phyloP scores from a whole-genome alignment of 2,329 filamentous ascomycete genomes.

The Trematosphaeria pertusa region DNA sequence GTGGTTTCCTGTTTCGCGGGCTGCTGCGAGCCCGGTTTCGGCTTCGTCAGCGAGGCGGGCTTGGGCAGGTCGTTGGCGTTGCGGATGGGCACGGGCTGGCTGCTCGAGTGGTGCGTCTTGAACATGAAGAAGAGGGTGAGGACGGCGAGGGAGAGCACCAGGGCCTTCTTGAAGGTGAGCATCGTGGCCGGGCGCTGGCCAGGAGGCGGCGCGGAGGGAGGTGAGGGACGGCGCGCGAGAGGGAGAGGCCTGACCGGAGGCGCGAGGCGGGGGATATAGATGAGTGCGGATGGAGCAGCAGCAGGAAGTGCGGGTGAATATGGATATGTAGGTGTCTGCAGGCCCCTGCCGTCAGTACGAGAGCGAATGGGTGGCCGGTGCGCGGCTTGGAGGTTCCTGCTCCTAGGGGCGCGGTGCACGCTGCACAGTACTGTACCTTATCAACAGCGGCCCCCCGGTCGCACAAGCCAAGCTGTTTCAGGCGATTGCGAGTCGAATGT shows the following conservation, averaged over 20 bases:
- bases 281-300: background rate
- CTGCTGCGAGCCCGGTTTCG: constrained; percentile 24
- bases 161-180: constrained; percentile 79
- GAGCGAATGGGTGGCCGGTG: too few relatives aligned
- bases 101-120: constrained; percentile 62
- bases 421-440: constrained; percentile 1
- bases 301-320: background rate
- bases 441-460: background rate
- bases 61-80: constrained; percentile 46
- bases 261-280: constrained; percentile 8
- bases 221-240: too few relatives aligned
- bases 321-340: background rate
- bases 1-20: constrained; percentile 27
- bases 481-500: constrained; percentile 7
- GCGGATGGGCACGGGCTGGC: constrained; percentile 37
- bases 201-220: constrained; percentile 5
- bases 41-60: constrained; percentile 41
- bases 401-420: too few relatives aligned
- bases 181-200: constrained; percentile 56
- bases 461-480: constrained; percentile 7
- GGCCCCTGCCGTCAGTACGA: constrained; percentile 10
- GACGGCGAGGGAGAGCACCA: constrained; percentile 73
- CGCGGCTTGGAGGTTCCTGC: too few relatives aligned
- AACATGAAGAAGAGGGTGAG: constrained; percentile 74
- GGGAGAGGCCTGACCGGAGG: constrained; percentile 15